A percentile compares a stretch with the other conserved stretches of the same genome.
These are phyloP conservation scores for Lasiodiplodia sp. DNA, from an alignment of 2,329 filamentous ascomycete species.

Conservation along the genomic window DNA sequence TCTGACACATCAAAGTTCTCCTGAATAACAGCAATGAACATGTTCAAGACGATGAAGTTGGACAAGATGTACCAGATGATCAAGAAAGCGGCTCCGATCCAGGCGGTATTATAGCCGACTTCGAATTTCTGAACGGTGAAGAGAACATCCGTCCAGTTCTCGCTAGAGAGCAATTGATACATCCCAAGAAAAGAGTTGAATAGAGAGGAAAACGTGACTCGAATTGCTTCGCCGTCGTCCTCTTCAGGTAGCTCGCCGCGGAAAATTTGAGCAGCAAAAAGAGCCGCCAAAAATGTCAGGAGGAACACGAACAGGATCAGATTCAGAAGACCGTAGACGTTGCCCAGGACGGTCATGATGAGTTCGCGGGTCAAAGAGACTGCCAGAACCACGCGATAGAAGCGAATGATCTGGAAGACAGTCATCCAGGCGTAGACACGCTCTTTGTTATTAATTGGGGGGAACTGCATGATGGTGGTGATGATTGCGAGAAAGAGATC, in stretches of 20 bases:
- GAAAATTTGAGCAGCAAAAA: slow-evolving; percentile 92
- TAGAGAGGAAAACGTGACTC: slow-evolving; percentile 84
- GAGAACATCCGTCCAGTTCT: slow-evolving; percentile 91
- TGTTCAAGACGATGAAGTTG: slow-evolving; percentile 96
- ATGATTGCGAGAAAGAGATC: slow-evolving; percentile 82
- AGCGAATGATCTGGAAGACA: slow-evolving; percentile 89
- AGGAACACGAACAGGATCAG: slow-evolving; percentile 96
- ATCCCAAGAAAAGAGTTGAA: slow-evolving; percentile 97
- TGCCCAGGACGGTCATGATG: slow-evolving; percentile 86
- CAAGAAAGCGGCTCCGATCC: slow-evolving; percentile 90
- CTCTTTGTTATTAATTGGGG: slow-evolving; percentile 70
- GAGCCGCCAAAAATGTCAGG: slow-evolving; percentile 90
- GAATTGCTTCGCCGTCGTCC: slow-evolving; percentile 70
- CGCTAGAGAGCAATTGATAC: slow-evolving; percentile 95
- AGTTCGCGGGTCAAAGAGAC: slow-evolving; percentile 86
- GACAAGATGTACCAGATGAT: slow-evolving; percentile 95
- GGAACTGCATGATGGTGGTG: slow-evolving; percentile 85
- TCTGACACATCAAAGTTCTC: slow-evolving; percentile 99
- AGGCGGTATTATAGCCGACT: slow-evolving; percentile 72
- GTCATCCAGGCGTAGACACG: slow-evolving; percentile 86
- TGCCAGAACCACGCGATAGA: slow-evolving; percentile 89
- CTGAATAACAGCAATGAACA: slow-evolving; percentile 99
- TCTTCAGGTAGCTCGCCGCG: slow-evolving; percentile 78
- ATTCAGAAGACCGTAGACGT: slow-evolving; percentile 90
- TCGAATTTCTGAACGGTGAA: slow-evolving; percentile 81